These are phyloP conservation scores for Lodderomyces parapsilosis DNA, from an alignment of 1,139 yeast species.

Conservation along the genomic window DNA sequence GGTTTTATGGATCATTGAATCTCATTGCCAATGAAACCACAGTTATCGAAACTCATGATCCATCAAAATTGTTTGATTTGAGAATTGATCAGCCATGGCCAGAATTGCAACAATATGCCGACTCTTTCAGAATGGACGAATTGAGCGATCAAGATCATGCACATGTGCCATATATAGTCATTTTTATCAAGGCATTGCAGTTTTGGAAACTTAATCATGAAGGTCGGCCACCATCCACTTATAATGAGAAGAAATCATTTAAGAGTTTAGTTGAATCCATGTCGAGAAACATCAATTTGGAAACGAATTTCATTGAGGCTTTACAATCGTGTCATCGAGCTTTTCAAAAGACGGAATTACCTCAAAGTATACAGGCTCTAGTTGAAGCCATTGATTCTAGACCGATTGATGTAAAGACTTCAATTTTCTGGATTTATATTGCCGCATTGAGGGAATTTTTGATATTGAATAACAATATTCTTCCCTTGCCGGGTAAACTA, in stretches of 20 bases:
- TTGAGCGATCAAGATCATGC: slow-evolving; percentile 56
- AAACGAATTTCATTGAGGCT: slow-evolving; percentile 75
- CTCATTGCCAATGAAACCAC: slow-evolving; percentile 53
- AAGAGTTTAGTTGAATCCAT: slow-evolving; percentile 28
- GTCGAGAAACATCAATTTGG: slow-evolving; percentile 38
- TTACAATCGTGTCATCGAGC: slow-evolving; percentile 54
- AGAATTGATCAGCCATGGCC: slow-evolving; percentile 77
- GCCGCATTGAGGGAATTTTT: slow-evolving; percentile 57
- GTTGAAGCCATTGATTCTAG: slow-evolving; percentile 24
- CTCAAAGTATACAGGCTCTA: slow-evolving; percentile 33
- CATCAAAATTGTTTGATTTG: slow-evolving; percentile 62
- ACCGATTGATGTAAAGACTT: slow-evolving; percentile 18
- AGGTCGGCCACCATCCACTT: slow-evolving; percentile 50
- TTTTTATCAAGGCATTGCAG: slow-evolving; percentile 57
- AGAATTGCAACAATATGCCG: slow-evolving; percentile 55
- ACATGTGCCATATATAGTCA: slow-evolving; percentile 71
- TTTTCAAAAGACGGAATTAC: slow-evolving; percentile 38
- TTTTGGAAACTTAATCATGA: slow-evolving; percentile 39
- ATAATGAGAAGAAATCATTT: slow-evolving; percentile 49
- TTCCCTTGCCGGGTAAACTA: slow-evolving; percentile 73
- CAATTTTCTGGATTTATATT: slow-evolving; percentile 62
- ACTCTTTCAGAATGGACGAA: slow-evolving; percentile 46
- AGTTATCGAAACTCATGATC: slow-evolving; percentile 75
- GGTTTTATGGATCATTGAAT: slow-evolving; percentile 68
- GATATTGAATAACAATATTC: slow-evolving; percentile 28